Base-by-base conservation (phyloP, 805 yeast species). In the Yamadazyma scolyti region DNA sequence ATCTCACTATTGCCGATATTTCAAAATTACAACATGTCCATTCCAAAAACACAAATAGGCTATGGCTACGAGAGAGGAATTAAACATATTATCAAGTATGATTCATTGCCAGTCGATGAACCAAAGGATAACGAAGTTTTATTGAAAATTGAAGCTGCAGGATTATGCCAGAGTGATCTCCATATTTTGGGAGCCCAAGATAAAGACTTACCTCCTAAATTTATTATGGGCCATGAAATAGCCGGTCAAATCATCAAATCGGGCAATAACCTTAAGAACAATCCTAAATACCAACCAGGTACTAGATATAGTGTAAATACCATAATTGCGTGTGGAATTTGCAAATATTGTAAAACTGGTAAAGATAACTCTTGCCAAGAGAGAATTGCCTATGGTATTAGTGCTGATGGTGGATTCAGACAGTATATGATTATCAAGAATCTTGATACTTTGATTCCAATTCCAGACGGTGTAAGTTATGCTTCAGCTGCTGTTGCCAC, bases 161-260 rank as follows among this genome's bases (percentile, higher is more conserved):
- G 71, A 6, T 47, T 69, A 32, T 69, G 75, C 39, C 58, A 54
- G 33, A 58, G 68, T 20, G 75, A 69, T 40, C 51, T 63, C 12
- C 70, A 65, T 37, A 49, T 65, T 13, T 48, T 65, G 16, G 39
- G 29, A 31, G 50, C 40, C 30, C 56, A 33, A 27, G 35, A 39
- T n/a, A 43, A 36, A 10, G 41, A 37, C 9, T 31, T 33, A 7
- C 62, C 65, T 2, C 46, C 50, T 8, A 38, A 43, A 23, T 61
- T 65, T 41, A 58, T 65, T 9, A 63, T 65, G 70, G 71, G 71
- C 24, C 71, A 65, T 42, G 71, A 65, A 39, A 58, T 65, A 16
- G 65, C 70, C 1, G 71, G 71, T 2, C 51, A 45, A 27, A 43
- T 64, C 6, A 58, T 50, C 18, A 43, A 47, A 10, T 58, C 50